Conservation (phyloP, 305 asterid species). For the Salvia sclarea region DNA sequence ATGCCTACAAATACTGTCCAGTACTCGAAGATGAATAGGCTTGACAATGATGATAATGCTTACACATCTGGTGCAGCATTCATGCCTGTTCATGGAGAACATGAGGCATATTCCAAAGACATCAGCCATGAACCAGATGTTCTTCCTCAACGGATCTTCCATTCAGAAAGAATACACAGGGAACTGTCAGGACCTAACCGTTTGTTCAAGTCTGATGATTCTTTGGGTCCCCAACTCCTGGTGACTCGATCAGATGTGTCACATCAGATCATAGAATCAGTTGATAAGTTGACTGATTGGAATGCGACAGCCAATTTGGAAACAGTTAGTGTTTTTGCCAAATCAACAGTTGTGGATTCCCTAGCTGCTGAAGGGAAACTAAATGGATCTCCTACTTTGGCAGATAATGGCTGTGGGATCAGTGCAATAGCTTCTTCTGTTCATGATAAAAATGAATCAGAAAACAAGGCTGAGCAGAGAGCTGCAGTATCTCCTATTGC, state of each 20-base stretch:
- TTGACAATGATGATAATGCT: constrained; percentile 42
- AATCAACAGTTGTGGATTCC: constrained; percentile 36
- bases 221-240: constrained; percentile 58
- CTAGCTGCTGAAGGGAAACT: constrained; percentile 39
- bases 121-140: constrained; percentile 50
- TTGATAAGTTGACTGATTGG: constrained; percentile 48
- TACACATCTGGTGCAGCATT: constrained; percentile 39
- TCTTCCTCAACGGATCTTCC: constrained; percentile 65
- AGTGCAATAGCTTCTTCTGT: constrained; percentile 36
- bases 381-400: constrained; percentile 36
- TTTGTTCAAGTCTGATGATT: constrained; percentile 78
- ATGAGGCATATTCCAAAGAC: constrained; percentile 43
- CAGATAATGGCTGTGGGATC: constrained; percentile 37
- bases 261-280: constrained; percentile 53
- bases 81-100: constrained; percentile 45
- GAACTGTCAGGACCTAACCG: constrained; percentile 71
- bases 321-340: constrained; percentile 39
- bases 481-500: constrained; percentile 37
- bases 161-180: constrained; percentile 70
- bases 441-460: constrained; percentile 44
- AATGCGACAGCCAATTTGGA: constrained; percentile 41
- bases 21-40: constrained; percentile 46
- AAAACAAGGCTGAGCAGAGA: constrained; percentile 43
- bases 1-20: constrained; percentile 41
- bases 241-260: constrained; percentile 61